A percentile compares a stretch with the other conserved stretches of the same genome.
Evolutionary conservation across 331 rosid species (phyloP).

Genomic region (Pyrus hybrid): DNA sequence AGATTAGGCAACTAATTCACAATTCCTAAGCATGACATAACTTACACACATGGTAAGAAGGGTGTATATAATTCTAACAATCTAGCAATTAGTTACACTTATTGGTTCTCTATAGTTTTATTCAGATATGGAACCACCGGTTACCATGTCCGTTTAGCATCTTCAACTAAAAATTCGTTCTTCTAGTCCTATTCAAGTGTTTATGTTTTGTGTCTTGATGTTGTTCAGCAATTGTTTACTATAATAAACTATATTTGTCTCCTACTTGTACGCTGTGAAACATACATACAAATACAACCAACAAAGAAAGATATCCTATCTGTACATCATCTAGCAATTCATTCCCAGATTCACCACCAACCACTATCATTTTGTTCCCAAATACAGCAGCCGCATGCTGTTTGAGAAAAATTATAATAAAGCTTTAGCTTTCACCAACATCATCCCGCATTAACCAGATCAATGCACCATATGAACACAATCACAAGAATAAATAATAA

Average conservation of each 20-base stretch:
- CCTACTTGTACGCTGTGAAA: background rate
- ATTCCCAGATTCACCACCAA: conserved; percentile 85
- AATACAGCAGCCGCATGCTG: conserved; percentile 73
- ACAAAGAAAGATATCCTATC: conserved; percentile 34
- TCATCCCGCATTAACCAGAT: background rate
- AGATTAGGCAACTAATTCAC: too few relatives aligned
- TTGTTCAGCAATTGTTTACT: too few relatives aligned
- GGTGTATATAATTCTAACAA: background rate
- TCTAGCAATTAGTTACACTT: background rate
- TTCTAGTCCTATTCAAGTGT: too few relatives aligned
- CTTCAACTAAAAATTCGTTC: too few relatives aligned
- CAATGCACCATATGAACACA: background rate
- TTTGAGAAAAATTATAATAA: background rate
- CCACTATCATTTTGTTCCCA: conserved; percentile 91
- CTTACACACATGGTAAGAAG: background rate
- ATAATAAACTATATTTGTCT: too few relatives aligned
- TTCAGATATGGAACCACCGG: too few relatives aligned
- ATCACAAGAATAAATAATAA: background rate
- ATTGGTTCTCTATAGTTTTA: background rate
- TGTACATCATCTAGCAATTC: conserved; percentile 83
- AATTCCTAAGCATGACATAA: background rate
- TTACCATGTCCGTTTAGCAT: too few relatives aligned
- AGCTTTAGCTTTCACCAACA: background rate
- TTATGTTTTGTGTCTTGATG: too few relatives aligned
- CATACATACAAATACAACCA: background rate